A percentile compares a stretch with the other conserved stretches of the same genome.
phyloP scores from a whole-genome alignment of 2,329 filamentous ascomycete genomes.

The Diplodia scrobiculata region DNA sequence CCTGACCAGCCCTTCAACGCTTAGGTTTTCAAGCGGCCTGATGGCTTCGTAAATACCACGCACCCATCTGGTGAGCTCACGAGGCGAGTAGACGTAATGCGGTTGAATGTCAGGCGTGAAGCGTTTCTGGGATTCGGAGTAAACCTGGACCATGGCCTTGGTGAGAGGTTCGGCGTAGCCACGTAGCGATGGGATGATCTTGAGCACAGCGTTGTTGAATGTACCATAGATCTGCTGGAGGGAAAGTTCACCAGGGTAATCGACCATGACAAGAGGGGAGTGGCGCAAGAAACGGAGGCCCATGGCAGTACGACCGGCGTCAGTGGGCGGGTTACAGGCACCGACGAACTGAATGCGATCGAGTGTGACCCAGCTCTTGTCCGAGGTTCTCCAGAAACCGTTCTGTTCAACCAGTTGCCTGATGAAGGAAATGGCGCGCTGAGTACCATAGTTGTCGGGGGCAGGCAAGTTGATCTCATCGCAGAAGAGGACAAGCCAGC shows the following conservation, averaged over 20 bases:
- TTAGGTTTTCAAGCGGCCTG: conserved; percentile 81
- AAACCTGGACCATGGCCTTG: conserved; percentile 96
- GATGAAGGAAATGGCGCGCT: conserved; percentile 95
- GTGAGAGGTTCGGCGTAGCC: conserved; percentile 94
- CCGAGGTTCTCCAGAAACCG: conserved; percentile 96
- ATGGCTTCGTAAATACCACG: conserved; percentile 97
- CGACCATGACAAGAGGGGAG: conserved; percentile 98
- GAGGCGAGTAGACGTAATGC: conserved; percentile 98
- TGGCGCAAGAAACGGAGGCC: conserved; percentile 92
- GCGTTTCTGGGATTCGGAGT: conserved; percentile 86
- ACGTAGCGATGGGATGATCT: conserved; percentile 91
- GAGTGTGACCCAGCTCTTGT: conserved; percentile 96
- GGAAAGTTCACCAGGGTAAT: conserved; percentile 94
- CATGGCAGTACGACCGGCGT: conserved; percentile 93
- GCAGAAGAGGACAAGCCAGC: conserved; percentile 98
- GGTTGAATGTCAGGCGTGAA: conserved; percentile 98
- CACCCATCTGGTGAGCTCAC: conserved; percentile 97
- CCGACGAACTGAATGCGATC: conserved; percentile 99
- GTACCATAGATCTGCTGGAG: conserved; percentile 97
- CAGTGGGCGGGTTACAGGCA: conserved; percentile 96
- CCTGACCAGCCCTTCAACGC: conserved; percentile 86
- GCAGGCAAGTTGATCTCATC: conserved; percentile 99
- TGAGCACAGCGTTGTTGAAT: conserved; percentile 93
- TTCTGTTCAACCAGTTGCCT: conserved; percentile 98
- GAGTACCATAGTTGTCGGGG: conserved; percentile 95